Conservation (phyloP, 2,329 filamentous ascomycete species). For the Fusarium buharicum region DNA sequence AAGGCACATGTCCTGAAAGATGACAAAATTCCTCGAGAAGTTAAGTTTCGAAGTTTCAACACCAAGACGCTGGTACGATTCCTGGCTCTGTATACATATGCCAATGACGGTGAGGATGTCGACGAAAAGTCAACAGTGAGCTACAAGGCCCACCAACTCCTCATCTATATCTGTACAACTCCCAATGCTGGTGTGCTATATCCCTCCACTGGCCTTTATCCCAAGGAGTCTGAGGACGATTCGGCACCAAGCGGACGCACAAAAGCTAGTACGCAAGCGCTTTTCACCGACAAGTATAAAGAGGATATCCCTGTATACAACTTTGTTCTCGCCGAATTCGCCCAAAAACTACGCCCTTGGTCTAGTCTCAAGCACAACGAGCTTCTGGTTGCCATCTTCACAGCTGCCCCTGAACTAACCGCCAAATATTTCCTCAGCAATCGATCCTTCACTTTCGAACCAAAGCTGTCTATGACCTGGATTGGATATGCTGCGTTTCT, state of each 20-base stretch:
- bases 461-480: conserved; percentile 93
- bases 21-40: conserved; percentile 74
- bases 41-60: conserved; percentile 81
- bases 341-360: conserved; percentile 83
- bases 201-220: conserved; percentile 85
- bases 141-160: conserved; percentile 77
- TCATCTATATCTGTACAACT: conserved; percentile 79
- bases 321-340: conserved; percentile 79
- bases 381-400: conserved; percentile 82
- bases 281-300: conserved; percentile 74
- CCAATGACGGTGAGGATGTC: conserved; percentile 56
- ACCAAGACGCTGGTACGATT: conserved; percentile 78
- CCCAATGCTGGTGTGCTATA: conserved; percentile 78
- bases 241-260: conserved; percentile 48
- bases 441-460: conserved; percentile 84
- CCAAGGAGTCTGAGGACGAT: conserved; percentile 70
- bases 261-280: conserved; percentile 69
- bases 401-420: conserved; percentile 83
- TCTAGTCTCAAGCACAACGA: conserved; percentile 83
- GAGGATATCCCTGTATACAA: conserved; percentile 81
- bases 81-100: conserved; percentile 74
- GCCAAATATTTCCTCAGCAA: conserved; percentile 88
- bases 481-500: conserved; percentile 92
- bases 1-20: conserved; percentile 79
- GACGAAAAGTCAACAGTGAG: conserved; percentile 65